Percentiles rank a stretch among this genome's conserved stretches.
phyloP scores from a whole-genome alignment of 192 early-diverging fungal genomes.

The Linnemannia schmuckeri region DNA sequence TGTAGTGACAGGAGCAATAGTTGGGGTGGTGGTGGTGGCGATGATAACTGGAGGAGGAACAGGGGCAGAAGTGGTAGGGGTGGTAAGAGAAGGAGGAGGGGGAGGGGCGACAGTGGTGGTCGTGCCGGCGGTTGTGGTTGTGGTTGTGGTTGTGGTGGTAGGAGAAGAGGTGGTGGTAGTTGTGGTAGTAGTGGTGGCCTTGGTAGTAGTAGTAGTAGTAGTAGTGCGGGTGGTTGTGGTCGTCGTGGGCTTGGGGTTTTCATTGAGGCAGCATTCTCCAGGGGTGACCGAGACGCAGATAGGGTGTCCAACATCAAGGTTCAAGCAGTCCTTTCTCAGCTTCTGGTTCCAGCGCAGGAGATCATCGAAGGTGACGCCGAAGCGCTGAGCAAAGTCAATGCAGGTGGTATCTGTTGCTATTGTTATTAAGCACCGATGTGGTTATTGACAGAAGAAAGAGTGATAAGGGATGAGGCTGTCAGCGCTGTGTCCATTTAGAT shows the following conservation, averaged over 20 bases:
- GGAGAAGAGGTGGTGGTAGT: background rate
- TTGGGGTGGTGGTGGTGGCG: background rate
- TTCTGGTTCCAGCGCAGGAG: slow-evolving; percentile 3
- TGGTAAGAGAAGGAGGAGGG: background rate
- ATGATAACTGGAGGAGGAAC: background rate
- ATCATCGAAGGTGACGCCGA: slow-evolving; percentile 6
- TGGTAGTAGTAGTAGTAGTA: background rate
- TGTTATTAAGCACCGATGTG: background rate
- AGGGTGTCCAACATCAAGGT: slow-evolving; percentile 16
- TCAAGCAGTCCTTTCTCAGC: background rate
- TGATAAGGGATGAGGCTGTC: too few species aligned
- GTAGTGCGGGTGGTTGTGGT: background rate
- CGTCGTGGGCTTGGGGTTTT: background rate
- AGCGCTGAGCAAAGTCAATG: background rate
- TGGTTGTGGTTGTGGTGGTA: background rate
- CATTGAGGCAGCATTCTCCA: slow-evolving; percentile 5
- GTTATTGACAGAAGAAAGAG: background rate
- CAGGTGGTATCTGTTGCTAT: background rate
- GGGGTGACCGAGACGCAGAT: slow-evolving; percentile 19
- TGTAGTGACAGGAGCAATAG: background rate
- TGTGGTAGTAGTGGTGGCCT: background rate
- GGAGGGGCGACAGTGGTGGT: background rate
- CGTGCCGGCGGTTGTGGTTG: background rate
- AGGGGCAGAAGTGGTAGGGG: background rate
- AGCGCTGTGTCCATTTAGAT: background rate